Percentiles rank a stretch among this genome's conserved stretches.
Conservation (phyloP, 192 early-diverging fungal species). For the Linderina pennispora region DNA sequence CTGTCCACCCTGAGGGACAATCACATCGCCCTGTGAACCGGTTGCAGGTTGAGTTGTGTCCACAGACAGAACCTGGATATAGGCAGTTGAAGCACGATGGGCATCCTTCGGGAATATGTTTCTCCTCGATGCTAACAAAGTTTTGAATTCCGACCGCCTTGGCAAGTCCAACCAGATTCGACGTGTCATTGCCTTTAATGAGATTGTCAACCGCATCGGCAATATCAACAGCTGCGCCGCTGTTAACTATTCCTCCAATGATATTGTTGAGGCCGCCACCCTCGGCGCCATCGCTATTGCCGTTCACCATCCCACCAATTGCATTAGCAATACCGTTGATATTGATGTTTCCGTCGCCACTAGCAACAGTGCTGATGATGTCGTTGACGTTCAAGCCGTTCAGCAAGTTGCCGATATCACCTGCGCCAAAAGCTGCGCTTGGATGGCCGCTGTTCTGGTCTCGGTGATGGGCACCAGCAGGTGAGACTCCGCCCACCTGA, state of each 20-base stretch:
- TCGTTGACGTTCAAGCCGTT: not conserved
- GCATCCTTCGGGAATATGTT: slow-evolving; percentile 48
- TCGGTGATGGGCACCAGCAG: not conserved
- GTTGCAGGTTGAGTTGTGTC: slow-evolving; percentile 69
- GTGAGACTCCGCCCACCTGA: not conserved
- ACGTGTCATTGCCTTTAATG: slow-evolving; percentile 30
- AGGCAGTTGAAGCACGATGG: slow-evolving; percentile 86
- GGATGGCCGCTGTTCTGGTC: not conserved
- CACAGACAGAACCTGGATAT: slow-evolving; percentile 64
- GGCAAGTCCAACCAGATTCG: slow-evolving; percentile 18
- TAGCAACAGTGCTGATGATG: slow-evolving; percentile 6
- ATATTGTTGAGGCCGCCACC: too few species aligned
- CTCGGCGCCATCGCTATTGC: slow-evolving; percentile 1
- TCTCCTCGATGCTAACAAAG: slow-evolving; percentile 27
- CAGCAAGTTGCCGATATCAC: not conserved
- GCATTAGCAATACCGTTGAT: slow-evolving; percentile 3
- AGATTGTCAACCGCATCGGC: slow-evolving; percentile 17
- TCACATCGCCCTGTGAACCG: slow-evolving; percentile 66
- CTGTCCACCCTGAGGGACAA: slow-evolving; percentile 76
- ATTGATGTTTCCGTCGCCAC: not conserved
- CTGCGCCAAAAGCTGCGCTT: too few species aligned
- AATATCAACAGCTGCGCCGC: too few species aligned
- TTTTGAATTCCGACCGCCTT: slow-evolving; percentile 39
- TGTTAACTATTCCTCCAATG: too few species aligned
- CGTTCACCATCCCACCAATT: not conserved